These are phyloP conservation scores for Rhododendron mucronatum DNA, from an alignment of 148 eudicot species.

Conservation along the genomic window DNA sequence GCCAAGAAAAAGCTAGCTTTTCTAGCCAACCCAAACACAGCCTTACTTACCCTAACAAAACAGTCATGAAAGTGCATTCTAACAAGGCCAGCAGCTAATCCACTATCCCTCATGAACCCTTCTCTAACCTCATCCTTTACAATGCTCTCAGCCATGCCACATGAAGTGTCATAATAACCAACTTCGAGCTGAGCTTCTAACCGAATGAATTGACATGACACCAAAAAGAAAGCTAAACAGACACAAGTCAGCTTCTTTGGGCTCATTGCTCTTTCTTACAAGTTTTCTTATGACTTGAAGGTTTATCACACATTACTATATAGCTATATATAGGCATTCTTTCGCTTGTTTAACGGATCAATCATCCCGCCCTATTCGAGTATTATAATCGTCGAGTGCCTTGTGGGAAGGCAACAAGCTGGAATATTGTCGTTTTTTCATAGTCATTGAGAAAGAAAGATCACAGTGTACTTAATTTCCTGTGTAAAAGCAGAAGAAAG, in stretches of 20 bases:
- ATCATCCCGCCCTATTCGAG: not conserved
- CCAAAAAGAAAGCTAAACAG: slow-evolving; percentile 18
- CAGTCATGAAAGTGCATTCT: slow-evolving; percentile 76
- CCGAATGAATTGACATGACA: slow-evolving; percentile 19
- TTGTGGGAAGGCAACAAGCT: slow-evolving; percentile 17
- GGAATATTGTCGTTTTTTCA: not conserved
- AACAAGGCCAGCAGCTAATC: slow-evolving; percentile 61
- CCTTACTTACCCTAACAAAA: slow-evolving; percentile 52
- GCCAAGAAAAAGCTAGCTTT: not conserved
- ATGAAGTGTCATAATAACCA: slow-evolving; percentile 43
- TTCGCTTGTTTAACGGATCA: not conserved
- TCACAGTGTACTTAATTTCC: not conserved
- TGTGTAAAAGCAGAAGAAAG: slow-evolving; percentile 9
- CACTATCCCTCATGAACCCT: slow-evolving; percentile 31
- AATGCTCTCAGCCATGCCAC: slow-evolving; percentile 41
- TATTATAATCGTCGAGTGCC: slow-evolving; percentile 11
- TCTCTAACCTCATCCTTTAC: slow-evolving; percentile 46
- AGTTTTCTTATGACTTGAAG: not conserved
- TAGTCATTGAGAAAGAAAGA: not conserved
- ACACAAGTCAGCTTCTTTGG: slow-evolving; percentile 12
- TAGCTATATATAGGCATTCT: slow-evolving; percentile 1
- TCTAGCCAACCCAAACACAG: not conserved
- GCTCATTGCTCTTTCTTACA: slow-evolving; percentile 19
- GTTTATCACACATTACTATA: not conserved
- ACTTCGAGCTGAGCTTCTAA: slow-evolving; percentile 47